Conservation (phyloP, 768 basidiomycete species). For the Harrya chromipes region DNA sequence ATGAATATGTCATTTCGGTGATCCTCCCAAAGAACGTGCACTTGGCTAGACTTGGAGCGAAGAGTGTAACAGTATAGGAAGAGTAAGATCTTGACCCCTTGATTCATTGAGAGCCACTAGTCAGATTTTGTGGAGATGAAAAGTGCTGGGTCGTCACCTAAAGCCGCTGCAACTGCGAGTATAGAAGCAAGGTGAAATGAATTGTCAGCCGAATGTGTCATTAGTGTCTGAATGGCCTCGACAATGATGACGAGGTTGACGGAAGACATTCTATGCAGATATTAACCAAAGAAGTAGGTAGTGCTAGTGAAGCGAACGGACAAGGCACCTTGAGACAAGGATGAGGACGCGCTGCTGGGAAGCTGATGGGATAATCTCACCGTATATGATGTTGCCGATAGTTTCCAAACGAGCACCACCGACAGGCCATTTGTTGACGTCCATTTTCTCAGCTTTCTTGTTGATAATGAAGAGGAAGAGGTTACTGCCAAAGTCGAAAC, state of each 20-base stretch:
- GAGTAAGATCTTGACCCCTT: slow-evolving; percentile 80
- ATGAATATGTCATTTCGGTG: slow-evolving; percentile 92
- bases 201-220: slow-evolving; percentile 53
- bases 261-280: slow-evolving; percentile 67
- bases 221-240: slow-evolving; percentile 74
- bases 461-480: slow-evolving; percentile 79
- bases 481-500: slow-evolving; percentile 83
- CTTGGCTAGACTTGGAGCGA: slow-evolving; percentile 82
- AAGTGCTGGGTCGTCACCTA: slow-evolving; percentile 41
- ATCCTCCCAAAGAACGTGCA: slow-evolving; percentile 94
- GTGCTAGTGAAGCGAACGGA: slow-evolving; percentile 18
- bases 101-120: neutral
- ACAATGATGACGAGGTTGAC: slow-evolving; percentile 92
- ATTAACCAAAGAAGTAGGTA: neutral
- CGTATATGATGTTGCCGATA: slow-evolving; percentile 86
- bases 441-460: slow-evolving; percentile 64
- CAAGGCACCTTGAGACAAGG: slow-evolving; percentile 43
- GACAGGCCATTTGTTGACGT: slow-evolving; percentile 87
- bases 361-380: slow-evolving; percentile 31
- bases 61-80: slow-evolving; percentile 86
- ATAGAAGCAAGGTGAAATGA: slow-evolving; percentile 79
- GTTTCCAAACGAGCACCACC: slow-evolving; percentile 89
- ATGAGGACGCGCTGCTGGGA: slow-evolving; percentile 2
- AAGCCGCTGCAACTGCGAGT: slow-evolving; percentile 76
- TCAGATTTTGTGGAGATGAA: neutral